These are phyloP conservation scores for Isoetes taiwanensis DNA, from an alignment of 75 land plant species.

Conservation along the genomic window DNA sequence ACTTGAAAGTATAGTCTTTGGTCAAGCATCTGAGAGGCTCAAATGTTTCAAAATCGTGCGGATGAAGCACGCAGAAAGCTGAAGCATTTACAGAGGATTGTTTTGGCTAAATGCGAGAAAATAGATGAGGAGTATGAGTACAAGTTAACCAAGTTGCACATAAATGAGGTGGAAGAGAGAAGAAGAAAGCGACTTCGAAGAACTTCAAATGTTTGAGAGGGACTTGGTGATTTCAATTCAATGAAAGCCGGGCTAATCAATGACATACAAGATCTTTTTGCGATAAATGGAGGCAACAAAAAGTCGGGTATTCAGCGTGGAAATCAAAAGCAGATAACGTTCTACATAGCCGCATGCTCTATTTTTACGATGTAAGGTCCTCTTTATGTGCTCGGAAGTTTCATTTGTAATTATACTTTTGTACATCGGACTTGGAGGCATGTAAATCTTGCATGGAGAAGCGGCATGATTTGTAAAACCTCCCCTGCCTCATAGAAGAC, in stretches of 20 bases:
- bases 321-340: no score
- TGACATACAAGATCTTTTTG: constrained; percentile 67
- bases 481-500: no score
- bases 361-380: no score
- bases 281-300: constrained; percentile 81
- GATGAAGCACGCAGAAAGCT: constrained; percentile 86
- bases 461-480: no score
- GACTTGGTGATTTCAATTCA: constrained; percentile 43
- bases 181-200: constrained; percentile 56
- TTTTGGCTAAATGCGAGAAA: constrained; percentile 53
- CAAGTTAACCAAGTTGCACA: constrained; percentile 41
- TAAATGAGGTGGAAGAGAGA: constrained; percentile 60
- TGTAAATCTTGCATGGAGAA: no score
- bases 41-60: constrained; percentile 77
- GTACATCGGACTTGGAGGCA: no score
- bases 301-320: no score
- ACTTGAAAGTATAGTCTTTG: constrained; percentile 63
- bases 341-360: no score
- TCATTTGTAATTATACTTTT: no score
- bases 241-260: constrained; percentile 75
- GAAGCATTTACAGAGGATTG: constrained; percentile 61
- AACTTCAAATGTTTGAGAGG: constrained; percentile 54
- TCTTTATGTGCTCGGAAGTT: no score
- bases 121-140: constrained; percentile 63
- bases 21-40: constrained; percentile 81